phyloP scores from a whole-genome alignment of 2,329 filamentous ascomycete genomes.

The Aspergillus awamori region DNA sequence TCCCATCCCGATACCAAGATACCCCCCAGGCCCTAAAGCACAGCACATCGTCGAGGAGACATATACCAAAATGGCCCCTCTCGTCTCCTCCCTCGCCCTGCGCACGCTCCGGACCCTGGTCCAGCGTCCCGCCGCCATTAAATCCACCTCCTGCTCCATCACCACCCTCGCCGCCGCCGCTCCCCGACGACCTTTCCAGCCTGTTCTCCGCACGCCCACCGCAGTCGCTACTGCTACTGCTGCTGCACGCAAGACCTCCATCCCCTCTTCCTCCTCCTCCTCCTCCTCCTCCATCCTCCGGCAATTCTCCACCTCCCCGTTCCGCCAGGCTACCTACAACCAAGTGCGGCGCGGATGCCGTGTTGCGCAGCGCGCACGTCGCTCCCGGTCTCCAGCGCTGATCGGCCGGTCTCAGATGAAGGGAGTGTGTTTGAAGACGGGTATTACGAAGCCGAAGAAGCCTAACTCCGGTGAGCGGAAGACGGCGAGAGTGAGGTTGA shows the following conservation, averaged over 20 bases:
- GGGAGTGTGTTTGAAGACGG: slow-evolving; percentile 93
- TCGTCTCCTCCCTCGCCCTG: slow-evolving; percentile 38
- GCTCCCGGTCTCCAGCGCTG: slow-evolving; percentile 85
- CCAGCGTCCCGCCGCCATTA: slow-evolving; percentile 28
- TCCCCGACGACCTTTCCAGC: slow-evolving; percentile 28
- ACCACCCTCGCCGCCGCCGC: slow-evolving; percentile 15
- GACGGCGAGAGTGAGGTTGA: slow-evolving; percentile 87
- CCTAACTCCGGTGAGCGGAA: slow-evolving; percentile 98
- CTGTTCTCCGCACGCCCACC: slow-evolving; percentile 35
- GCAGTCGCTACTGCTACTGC: slow-evolving; percentile 19
- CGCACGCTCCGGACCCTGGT: slow-evolving; percentile 39
- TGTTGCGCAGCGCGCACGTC: slow-evolving; percentile 75
- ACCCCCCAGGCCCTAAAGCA: neutral
- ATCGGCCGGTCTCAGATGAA: slow-evolving; percentile 79
- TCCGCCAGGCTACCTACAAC: slow-evolving; percentile 67
- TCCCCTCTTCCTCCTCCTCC: neutral
- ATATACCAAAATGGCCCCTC: slow-evolving; percentile 34
- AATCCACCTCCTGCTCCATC: slow-evolving; percentile 32
- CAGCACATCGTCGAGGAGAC: slow-evolving; percentile 9
- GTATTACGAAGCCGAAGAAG: slow-evolving; percentile 94
- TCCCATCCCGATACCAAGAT: slow-evolving; percentile 3
- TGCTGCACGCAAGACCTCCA: neutral
- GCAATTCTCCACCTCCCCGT: slow-evolving; percentile 61
- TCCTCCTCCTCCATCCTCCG: slow-evolving; percentile 26
- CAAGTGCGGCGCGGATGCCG: slow-evolving; percentile 78